phyloP scores from a whole-genome alignment of 208 protist genomes.

The Acanthamoeba triangularis region DNA sequence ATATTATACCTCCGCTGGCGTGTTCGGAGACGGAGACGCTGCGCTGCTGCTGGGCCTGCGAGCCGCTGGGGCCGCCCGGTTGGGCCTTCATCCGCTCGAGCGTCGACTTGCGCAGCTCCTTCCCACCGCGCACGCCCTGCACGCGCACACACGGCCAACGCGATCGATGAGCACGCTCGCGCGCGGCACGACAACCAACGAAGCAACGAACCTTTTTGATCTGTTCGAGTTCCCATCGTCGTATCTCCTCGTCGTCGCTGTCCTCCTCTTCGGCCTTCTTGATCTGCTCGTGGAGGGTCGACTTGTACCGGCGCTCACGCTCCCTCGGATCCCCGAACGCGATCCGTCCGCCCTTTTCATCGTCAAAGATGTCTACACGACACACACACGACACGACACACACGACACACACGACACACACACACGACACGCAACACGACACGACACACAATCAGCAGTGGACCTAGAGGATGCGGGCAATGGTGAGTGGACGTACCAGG shows the following conservation, averaged over 20 bases:
- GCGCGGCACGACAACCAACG: neutral
- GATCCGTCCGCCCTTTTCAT: slow-evolving; percentile 52
- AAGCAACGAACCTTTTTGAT: slow-evolving; percentile 4
- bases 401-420: neutral
- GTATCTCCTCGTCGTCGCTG: slow-evolving; percentile 60
- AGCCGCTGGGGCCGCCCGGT: neutral
- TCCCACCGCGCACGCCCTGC: slow-evolving; percentile 22
- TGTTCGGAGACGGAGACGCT: slow-evolving; percentile 29
- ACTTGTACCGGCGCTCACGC: slow-evolving; percentile 55
- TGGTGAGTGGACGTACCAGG: neutral
- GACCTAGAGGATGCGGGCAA: neutral
- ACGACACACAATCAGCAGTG: neutral
- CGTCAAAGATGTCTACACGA: slow-evolving; percentile 58
- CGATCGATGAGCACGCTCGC: neutral
- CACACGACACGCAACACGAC: neutral
- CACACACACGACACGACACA: neutral
- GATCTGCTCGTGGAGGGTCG: slow-evolving; percentile 54
- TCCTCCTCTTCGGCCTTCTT: slow-evolving; percentile 71
- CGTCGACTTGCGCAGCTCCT: slow-evolving; percentile 36
- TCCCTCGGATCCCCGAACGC: slow-evolving; percentile 69
- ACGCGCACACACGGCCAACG: neutral
- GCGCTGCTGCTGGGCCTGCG: neutral
- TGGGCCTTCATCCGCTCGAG: slow-evolving; percentile 47
- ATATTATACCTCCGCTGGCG: slow-evolving; percentile 63
- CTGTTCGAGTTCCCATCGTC: slow-evolving; percentile 73